Conservation (phyloP, 148 eudicot genomes). For the Spergularia marina region DNA sequence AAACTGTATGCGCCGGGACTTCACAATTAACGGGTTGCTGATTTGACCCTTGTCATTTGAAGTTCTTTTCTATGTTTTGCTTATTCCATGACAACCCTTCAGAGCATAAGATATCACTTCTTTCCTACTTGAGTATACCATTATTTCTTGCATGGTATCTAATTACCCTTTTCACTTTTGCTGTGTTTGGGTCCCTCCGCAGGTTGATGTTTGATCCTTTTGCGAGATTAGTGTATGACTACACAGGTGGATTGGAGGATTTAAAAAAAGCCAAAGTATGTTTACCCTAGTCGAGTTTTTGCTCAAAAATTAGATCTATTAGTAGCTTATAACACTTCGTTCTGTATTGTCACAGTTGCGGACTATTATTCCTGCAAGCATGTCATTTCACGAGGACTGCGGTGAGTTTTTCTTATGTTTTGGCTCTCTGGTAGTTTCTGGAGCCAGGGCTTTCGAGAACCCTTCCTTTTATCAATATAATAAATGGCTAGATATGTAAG, state of each 20-base stretch:
- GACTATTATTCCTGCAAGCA: constrained; percentile 58
- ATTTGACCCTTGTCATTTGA: constrained; percentile 39
- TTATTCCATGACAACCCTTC: neutral
- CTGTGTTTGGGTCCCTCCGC: constrained; percentile 17
- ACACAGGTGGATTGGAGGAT: constrained; percentile 74
- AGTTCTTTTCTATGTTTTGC: constrained; percentile 22
- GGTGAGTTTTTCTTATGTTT: constrained; percentile 45
- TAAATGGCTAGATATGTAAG: neutral
- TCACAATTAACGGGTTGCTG: constrained; percentile 88
- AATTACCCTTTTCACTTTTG: neutral
- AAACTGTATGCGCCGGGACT: constrained; percentile 77
- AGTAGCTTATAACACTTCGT: constrained; percentile 19
- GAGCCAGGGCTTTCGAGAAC: neutral
- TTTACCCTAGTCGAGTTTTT: neutral
- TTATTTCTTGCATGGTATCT: neutral
- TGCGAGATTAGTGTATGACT: constrained; percentile 67
- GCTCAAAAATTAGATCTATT: neutral
- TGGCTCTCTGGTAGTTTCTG: neutral
- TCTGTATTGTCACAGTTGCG: constrained; percentile 48
- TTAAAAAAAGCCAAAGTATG: constrained; percentile 73
- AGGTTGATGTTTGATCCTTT: constrained; percentile 93
- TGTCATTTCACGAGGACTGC: constrained; percentile 69
- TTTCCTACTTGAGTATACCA: neutral
- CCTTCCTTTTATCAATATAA: neutral
- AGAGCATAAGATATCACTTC: neutral